These are phyloP conservation scores for Monilinia fructicola DNA, from an alignment of 2,329 filamentous ascomycete genomes.

Conservation along the genomic window DNA sequence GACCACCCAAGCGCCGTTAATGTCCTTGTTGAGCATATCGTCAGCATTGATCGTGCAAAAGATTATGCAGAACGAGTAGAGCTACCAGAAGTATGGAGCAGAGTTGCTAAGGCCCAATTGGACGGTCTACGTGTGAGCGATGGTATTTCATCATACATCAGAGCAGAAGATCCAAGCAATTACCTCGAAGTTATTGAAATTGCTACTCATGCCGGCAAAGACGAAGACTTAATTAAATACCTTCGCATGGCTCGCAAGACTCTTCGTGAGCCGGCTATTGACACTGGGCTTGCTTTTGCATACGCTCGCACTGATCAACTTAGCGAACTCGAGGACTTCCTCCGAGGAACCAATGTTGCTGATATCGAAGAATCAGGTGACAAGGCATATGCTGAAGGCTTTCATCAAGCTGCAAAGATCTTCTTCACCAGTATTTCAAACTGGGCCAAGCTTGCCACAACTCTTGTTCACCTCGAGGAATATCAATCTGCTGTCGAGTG, in stretches of 20 bases:
- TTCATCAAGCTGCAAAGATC: constrained; percentile 96
- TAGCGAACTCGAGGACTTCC: constrained; percentile 91
- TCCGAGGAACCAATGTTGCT: constrained; percentile 88
- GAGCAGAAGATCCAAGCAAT: constrained; percentile 88
- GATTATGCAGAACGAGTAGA: constrained; percentile 95
- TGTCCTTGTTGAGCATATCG: constrained; percentile 92
- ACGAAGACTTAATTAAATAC: constrained; percentile 95
- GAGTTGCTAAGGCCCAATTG: constrained; percentile 95
- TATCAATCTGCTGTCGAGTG: constrained; percentile 98
- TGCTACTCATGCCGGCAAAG: constrained; percentile 91
- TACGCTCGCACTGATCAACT: constrained; percentile 91
- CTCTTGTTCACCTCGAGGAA: constrained; percentile 92
- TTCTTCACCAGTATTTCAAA: constrained; percentile 98
- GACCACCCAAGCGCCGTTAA: constrained; percentile 85
- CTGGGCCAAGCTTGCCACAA: constrained; percentile 98
- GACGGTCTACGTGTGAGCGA: constrained; percentile 92
- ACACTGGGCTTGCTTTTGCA: constrained; percentile 91
- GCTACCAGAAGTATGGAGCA: constrained; percentile 94
- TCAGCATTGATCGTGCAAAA: constrained; percentile 96
- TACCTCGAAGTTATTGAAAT: constrained; percentile 96
- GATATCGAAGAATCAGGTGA: constrained; percentile 96
- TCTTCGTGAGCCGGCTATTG: constrained; percentile 86
- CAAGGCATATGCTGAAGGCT: constrained; percentile 93
- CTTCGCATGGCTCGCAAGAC: constrained; percentile 97
- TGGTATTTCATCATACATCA: constrained; percentile 95